phyloP scores from a whole-genome alignment of 768 basidiomycete genomes.

The Suillus decipiens region DNA sequence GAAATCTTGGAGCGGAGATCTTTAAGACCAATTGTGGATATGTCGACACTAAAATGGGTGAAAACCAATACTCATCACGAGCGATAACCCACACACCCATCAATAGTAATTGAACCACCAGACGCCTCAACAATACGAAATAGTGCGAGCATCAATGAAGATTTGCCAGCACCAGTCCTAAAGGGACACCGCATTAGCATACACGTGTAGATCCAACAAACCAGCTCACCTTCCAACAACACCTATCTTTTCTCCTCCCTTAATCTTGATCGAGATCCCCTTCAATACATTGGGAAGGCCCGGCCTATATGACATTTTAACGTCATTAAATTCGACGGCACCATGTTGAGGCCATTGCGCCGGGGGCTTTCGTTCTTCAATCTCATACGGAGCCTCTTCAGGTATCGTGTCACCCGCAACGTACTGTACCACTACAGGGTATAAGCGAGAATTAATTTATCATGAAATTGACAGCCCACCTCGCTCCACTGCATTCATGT shows the following conservation, averaged over 20 bases:
- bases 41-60: slow-evolving; percentile 50
- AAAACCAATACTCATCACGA: neutral
- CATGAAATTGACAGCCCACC: slow-evolving; percentile 31
- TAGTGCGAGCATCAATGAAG: slow-evolving; percentile 63
- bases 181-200: neutral
- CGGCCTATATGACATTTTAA: slow-evolving; percentile 65
- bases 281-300: slow-evolving; percentile 75
- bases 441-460: neutral
- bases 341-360: slow-evolving; percentile 66
- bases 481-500: slow-evolving; percentile 68
- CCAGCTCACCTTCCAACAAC: slow-evolving; percentile 57
- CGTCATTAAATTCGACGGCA: slow-evolving; percentile 59
- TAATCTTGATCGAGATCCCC: slow-evolving; percentile 58
- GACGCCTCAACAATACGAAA: slow-evolving; percentile 73
- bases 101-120: slow-evolving; percentile 60
- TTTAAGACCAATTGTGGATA: slow-evolving; percentile 67
- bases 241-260: slow-evolving; percentile 74
- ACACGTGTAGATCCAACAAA: neutral
- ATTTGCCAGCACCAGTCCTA: slow-evolving; percentile 58
- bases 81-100: slow-evolving; percentile 43
- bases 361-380: slow-evolving; percentile 54
- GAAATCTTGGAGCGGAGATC: slow-evolving; percentile 61
- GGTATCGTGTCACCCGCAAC: slow-evolving; percentile 48
- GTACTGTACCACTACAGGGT: slow-evolving; percentile 50
- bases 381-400: slow-evolving; percentile 68